Percentiles rank a stretch among this genome's conserved stretches.
Evolutionary conservation across 148 eudicot genomes (phyloP).

Genomic region (Salicornia ramosissima): DNA sequence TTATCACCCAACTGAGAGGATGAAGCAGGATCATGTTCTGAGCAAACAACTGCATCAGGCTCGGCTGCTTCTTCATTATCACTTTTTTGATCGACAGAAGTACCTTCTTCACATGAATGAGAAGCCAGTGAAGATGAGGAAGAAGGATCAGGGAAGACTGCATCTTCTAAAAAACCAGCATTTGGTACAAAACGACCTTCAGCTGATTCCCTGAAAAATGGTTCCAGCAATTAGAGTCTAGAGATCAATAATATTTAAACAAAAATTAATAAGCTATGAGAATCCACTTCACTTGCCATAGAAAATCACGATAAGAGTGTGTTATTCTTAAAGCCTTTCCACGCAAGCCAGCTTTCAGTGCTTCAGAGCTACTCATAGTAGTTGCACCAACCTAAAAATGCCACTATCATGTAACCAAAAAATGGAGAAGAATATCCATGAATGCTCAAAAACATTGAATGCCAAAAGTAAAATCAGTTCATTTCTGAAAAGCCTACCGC

Average conservation of each 20-base stretch:
- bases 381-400: conserved; percentile 71
- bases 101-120: conserved; percentile 41
- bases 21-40: conserved; percentile 28
- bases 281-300: conserved; percentile 48
- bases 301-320: conserved; percentile 66
- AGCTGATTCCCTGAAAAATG: conserved; percentile 59
- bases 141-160: conserved; percentile 74
- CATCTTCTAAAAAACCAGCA: conserved; percentile 74
- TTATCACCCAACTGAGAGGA: conserved; percentile 23
- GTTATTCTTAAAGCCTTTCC: conserved; percentile 79
- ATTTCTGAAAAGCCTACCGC: conserved; percentile 44
- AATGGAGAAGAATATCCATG: neutral
- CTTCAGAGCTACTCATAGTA: conserved; percentile 71
- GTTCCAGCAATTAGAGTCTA: neutral
- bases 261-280: conserved; percentile 2
- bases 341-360: conserved; percentile 78
- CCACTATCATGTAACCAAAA: conserved; percentile 11
- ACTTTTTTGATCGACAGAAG: conserved; percentile 35
- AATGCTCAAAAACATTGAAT: neutral
- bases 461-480: neutral
- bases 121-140: conserved; percentile 33
- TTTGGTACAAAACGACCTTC: conserved; percentile 75
- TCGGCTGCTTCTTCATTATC: conserved; percentile 36
- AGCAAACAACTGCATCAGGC: conserved; percentile 27
- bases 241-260: conserved; percentile 12